Conservation (phyloP, 768 basidiomycete genomes). For the Asterophora lycoperdoides region DNA sequence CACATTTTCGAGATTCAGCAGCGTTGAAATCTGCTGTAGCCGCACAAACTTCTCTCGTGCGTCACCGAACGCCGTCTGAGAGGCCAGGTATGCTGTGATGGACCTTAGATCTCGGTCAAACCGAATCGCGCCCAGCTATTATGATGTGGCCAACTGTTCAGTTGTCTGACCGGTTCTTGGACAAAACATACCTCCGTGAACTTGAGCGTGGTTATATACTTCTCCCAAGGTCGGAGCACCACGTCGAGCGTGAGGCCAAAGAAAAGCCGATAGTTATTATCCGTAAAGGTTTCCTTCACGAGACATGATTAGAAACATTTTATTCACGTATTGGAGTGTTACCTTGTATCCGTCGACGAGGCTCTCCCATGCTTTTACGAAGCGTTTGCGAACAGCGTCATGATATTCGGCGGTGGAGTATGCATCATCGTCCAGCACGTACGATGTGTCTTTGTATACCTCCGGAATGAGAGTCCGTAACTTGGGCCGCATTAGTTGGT, state of each 20-base stretch:
- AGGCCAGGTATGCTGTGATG: conserved; percentile 76
- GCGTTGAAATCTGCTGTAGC: conserved; percentile 88
- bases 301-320: not conserved
- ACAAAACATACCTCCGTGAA: conserved; percentile 73
- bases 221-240: conserved; percentile 95
- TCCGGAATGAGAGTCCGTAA: conserved; percentile 81
- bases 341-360: conserved; percentile 88
- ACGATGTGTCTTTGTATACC: conserved; percentile 86
- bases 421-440: conserved; percentile 83
- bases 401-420: conserved; percentile 83
- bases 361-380: conserved; percentile 83
- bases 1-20: conserved; percentile 84
- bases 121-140: conserved; percentile 88
- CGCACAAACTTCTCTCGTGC: conserved; percentile 89
- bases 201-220: conserved; percentile 69
- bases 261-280: conserved; percentile 81
- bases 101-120: conserved; percentile 91
- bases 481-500: conserved; percentile 86
- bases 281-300: conserved; percentile 77
- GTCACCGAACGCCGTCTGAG: conserved; percentile 87
- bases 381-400: conserved; percentile 85
- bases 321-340: not conserved
- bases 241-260: conserved; percentile 84
- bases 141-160: conserved; percentile 1
- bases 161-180: not conserved